Base-by-base conservation (phyloP, 1,284 basidiomycete species). In the Rhodotorula sp. region DNA sequence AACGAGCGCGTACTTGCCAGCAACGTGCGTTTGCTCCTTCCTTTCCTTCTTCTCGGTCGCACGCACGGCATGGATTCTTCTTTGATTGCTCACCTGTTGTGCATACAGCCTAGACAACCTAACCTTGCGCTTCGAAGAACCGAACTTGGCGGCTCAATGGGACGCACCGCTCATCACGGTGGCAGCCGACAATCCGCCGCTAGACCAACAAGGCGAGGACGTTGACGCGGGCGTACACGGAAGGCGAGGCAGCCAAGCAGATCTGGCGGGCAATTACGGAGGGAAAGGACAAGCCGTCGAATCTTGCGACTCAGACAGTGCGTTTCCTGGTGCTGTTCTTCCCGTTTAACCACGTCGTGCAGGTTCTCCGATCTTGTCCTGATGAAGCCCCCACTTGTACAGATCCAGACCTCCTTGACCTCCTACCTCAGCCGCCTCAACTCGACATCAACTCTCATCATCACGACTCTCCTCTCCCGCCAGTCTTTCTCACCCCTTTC, bases 131-230 rank as follows among this genome's bases (percentile, higher is more conserved):
- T 98, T 89, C 78, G 96, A 99, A 83, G 96, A 98, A 81, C 96
- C 96, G 0, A 94, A 91, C 0, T 94, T 93, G 1, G 96, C 96
- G 90, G 93, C 92, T 17, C 87, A 95, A 57, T 99, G 96, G 96
- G 96, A 99, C 82, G 91, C 93, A 0, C 96, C 96, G 0, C 85
- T 98, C 46, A 91, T 97, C 80, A 92, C 91, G 3, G 82, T 97
- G 0, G 83, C 89, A 4, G 91, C 89, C 88, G 85, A 87, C 48
- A 91, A 94, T 72, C 84, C 86, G 42, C 84, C 86, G 41, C 82
- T 92, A 8, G 62, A 63, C 53, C 21, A 23, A 13, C 91, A 92
- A 1, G 84, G 83, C 17, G 58, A 55, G 1, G 52, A 21, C 14
- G 55, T 17, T 4, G 61, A 48, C 7, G 44, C 45, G 14, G 45